These are phyloP conservation scores for Leavenworthia alabamica DNA, from an alignment of 345 rosid genomes.

Conservation along the genomic window DNA sequence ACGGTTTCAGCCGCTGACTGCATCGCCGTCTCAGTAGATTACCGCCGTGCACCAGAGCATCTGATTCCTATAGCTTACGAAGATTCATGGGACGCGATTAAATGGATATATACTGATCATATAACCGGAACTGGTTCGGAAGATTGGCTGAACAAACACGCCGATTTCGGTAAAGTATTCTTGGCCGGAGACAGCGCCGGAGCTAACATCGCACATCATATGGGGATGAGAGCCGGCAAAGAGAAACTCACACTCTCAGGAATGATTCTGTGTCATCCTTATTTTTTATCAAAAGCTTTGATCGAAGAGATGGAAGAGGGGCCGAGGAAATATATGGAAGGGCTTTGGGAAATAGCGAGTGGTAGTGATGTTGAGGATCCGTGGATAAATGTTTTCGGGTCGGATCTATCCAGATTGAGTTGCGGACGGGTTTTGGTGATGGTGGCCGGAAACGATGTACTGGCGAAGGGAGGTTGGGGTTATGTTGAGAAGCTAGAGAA, in stretches of 20 bases:
- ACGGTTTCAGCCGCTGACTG: constrained; percentile 33
- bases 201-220: constrained; percentile 43
- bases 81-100: constrained; percentile 46
- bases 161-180: constrained; percentile 33
- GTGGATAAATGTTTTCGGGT: constrained; percentile 32
- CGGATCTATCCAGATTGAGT: constrained; percentile 26
- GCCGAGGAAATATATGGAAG: constrained; percentile 18
- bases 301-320: constrained; percentile 22
- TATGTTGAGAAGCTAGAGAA: constrained; percentile 31
- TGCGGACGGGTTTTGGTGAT: constrained; percentile 34
- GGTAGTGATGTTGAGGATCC: constrained; percentile 41
- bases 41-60: constrained; percentile 43
- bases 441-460: constrained; percentile 33
- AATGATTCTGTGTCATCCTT: constrained; percentile 36
- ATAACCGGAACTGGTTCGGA: constrained; percentile 28
- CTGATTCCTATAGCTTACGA: constrained; percentile 40
- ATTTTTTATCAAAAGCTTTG: constrained; percentile 34
- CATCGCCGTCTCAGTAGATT: constrained; percentile 37
- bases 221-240: constrained; percentile 31
- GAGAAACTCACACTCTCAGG: constrained; percentile 21
- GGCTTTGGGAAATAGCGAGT: constrained; percentile 26
- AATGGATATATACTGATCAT: constrained; percentile 41
- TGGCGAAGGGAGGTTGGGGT: constrained; percentile 30
- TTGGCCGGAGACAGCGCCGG: constrained; percentile 43
- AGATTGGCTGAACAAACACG: constrained; percentile 34